These are phyloP conservation scores for Bacterosira constricta DNA, from an alignment of 108 stramenopile species.

Conservation along the genomic window DNA sequence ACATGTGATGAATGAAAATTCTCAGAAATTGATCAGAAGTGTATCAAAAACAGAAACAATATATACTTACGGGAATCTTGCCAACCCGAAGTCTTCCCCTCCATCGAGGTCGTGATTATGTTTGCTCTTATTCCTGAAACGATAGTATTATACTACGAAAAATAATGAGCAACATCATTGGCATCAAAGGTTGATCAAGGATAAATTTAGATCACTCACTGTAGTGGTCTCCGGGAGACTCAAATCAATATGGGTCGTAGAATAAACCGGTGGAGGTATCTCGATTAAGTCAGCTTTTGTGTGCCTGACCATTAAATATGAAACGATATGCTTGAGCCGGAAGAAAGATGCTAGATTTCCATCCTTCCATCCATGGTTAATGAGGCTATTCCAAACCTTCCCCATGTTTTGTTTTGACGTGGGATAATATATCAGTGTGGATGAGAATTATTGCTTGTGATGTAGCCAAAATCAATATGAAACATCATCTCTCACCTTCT, in stretches of 20 bases:
- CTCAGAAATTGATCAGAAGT: too few species aligned
- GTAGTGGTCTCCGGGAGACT: conserved; percentile 57
- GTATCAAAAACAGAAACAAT: too few species aligned
- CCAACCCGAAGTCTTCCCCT: conserved; percentile 75
- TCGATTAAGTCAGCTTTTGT: conserved; percentile 74
- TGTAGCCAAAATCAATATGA: conserved; percentile 63
- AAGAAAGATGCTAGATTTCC: conserved; percentile 66
- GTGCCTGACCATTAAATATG: conserved; percentile 82
- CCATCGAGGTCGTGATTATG: conserved; percentile 71
- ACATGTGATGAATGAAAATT: too few species aligned
- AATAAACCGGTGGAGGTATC: conserved; percentile 60
- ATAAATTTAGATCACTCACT: neutral
- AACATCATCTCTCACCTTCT: conserved; percentile 56
- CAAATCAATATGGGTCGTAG: conserved; percentile 50
- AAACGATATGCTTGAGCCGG: conserved; percentile 59
- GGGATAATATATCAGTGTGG: conserved; percentile 46
- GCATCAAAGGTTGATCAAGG: too few species aligned
- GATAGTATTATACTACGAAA: conserved; percentile 74
- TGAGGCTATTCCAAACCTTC: conserved; percentile 63
- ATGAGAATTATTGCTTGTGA: conserved; percentile 33
- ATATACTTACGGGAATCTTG: too few species aligned
- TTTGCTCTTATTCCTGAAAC: conserved; percentile 74
- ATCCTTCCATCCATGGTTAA: conserved; percentile 58
- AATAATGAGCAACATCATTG: neutral
- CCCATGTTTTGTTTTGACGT: conserved; percentile 26